Evolutionary conservation across 83 land plant species (phyloP), one percentile per base, ranked within the genome.

Genomic region (Thuja plicata): DNA sequence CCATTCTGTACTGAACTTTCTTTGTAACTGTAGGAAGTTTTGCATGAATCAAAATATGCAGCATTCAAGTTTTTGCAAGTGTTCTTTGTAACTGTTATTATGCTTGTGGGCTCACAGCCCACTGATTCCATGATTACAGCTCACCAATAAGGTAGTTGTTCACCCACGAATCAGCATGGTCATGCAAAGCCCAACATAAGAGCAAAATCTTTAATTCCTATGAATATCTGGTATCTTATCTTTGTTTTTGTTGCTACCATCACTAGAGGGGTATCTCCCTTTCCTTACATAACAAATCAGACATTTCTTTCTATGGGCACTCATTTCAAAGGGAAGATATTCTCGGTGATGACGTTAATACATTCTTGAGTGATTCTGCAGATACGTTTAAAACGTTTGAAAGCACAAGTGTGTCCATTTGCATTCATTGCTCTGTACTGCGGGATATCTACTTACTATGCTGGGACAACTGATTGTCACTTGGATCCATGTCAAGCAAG

Each of bases 301-400:
- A 70, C 88, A 45, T 96, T 96, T 46, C 90, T 97, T 19, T 87
- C 89, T 32, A 84, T 94, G 87, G 98, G 97, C 10, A 96, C 97
- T 30, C 97, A 97, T 88, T 97, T 96, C 87, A 95, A 96, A 21
- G 98, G 95, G 34, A 95, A 97, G 0, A 97, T 95, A 15, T 97
- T 95, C 88, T 40, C 94, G 60, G 97, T 93, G 21, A 97, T 94
- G 50, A 94, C 95, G 8, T 30, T 94, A 92, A 91, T 97, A 89
- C 97, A 97, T 38, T 38, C 40, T 90, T 97, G 45, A 87, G 91
- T 80, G 98, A 97, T 87, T 88, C 97, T 15, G 89, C 93, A 57
- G 90, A 87, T 27, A 94, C 94, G 35, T 95, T 97, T 52, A 88
- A 88, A 48, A 70, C 92, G 84, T 40, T 87, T 92, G 71, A 94